These are phyloP conservation scores for Phanerochaete sordida DNA, from an alignment of 768 basidiomycete genomes.

Conservation along the genomic window DNA sequence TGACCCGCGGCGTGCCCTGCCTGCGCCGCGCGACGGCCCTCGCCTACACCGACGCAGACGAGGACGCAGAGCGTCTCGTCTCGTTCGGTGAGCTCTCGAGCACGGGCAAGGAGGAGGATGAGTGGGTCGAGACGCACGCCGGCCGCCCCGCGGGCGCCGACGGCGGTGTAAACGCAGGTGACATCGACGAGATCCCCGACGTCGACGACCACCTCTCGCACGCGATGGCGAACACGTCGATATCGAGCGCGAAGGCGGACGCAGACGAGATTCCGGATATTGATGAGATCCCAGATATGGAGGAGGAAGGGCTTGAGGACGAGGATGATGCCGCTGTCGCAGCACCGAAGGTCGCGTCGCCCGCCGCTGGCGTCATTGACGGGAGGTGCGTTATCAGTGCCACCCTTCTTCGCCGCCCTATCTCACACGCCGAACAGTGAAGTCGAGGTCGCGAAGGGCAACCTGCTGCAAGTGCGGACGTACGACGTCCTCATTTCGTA, in stretches of 20 bases:
- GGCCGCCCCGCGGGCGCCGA: conserved; percentile 57
- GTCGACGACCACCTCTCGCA: conserved; percentile 49
- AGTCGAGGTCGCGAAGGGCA: conserved; percentile 67
- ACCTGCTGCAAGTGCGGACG: conserved; percentile 91
- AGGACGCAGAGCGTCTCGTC: conserved; percentile 91
- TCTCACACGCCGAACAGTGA: conserved; percentile 36
- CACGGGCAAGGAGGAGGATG: conserved; percentile 62
- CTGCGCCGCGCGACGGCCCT: conserved; percentile 89
- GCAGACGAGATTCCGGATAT: conserved; percentile 69
- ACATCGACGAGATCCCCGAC: conserved; percentile 86
- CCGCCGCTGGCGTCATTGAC: conserved; percentile 36
- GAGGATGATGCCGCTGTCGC: conserved; percentile 86
- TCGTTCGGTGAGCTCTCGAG: conserved; percentile 68
- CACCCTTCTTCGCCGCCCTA: conserved; percentile 2
- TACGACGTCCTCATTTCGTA: conserved; percentile 99
- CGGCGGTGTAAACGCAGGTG: conserved; percentile 53
- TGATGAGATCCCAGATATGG: conserved; percentile 99
- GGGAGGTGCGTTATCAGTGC: conserved; percentile 42
- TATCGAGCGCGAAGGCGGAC: conserved; percentile 29
- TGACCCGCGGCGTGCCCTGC: conserved; percentile 95
- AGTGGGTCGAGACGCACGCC: conserved; percentile 99
- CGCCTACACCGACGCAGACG: conserved; percentile 93
- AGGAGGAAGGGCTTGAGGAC: conserved; percentile 87
- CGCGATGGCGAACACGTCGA: conserved; percentile 25
- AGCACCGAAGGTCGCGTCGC: conserved; percentile 42